These are phyloP conservation scores for Ottelia alismoides DNA, from an alignment of 106 monocot genomes.

Conservation along the genomic window DNA sequence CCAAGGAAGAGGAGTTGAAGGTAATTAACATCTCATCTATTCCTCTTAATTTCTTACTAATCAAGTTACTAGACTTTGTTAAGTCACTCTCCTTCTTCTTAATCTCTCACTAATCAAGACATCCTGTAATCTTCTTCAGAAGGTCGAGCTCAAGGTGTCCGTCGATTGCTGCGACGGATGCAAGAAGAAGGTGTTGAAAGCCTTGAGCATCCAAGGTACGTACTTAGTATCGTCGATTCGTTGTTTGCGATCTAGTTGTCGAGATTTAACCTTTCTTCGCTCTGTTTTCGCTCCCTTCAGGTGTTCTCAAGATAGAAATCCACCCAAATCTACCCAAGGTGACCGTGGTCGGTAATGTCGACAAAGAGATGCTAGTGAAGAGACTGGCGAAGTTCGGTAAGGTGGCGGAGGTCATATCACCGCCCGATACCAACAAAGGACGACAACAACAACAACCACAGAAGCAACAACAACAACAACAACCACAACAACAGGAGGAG, in stretches of 20 bases:
- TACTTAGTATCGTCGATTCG: no score
- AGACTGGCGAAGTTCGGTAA: not conserved
- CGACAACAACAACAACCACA: not conserved
- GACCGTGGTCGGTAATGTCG: not conserved
- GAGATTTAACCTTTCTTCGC: not conserved
- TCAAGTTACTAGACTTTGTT: not conserved
- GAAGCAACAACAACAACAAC: not conserved
- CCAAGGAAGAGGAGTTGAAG: constrained; percentile 39
- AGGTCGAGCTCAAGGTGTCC: constrained; percentile 53
- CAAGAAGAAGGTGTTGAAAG: constrained; percentile 73
- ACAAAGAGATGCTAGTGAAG: not conserved
- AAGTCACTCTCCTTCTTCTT: not conserved
- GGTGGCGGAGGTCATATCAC: not conserved
- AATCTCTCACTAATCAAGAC: not conserved
- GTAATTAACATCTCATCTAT: no score
- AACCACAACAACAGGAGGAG: not conserved
- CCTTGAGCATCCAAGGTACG: constrained; percentile 58
- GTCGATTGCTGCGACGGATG: constrained; percentile 90
- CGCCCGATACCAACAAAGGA: not conserved
- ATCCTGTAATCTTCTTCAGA: constrained; percentile 12
- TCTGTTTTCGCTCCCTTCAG: not conserved
- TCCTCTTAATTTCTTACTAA: not conserved
- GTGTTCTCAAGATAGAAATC: constrained; percentile 44
- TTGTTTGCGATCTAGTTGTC: not conserved
- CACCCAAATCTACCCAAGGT: constrained; percentile 24